These are phyloP conservation scores for Trichoderma gracile DNA, from an alignment of 2,329 filamentous ascomycete genomes.

Conservation along the genomic window DNA sequence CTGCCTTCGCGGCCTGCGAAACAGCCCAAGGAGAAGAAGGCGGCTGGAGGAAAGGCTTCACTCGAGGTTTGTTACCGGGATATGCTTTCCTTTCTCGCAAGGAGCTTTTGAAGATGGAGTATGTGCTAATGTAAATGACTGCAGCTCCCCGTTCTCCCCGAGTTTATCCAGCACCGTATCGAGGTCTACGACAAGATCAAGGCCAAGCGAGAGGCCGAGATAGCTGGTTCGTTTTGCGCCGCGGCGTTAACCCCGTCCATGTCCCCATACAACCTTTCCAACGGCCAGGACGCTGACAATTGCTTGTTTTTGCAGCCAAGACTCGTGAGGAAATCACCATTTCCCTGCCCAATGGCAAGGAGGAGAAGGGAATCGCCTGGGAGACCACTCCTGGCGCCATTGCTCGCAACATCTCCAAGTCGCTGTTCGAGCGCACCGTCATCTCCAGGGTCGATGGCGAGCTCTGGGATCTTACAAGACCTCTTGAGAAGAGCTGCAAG, in stretches of 20 bases:
- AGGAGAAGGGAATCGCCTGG: slow-evolving; percentile 77
- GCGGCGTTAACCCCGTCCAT: not conserved
- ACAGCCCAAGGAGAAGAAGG: slow-evolving; percentile 48
- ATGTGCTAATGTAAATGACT: not conserved
- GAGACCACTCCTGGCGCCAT: slow-evolving; percentile 85
- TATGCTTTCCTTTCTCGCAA: not conserved
- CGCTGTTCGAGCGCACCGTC: slow-evolving; percentile 79
- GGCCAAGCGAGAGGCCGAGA: slow-evolving; percentile 76
- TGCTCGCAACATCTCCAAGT: slow-evolving; percentile 79
- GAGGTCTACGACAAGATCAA: slow-evolving; percentile 87
- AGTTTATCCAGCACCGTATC: slow-evolving; percentile 81
- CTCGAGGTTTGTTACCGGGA: slow-evolving; percentile 46
- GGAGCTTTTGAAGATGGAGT: not conserved
- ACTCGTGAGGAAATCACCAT: slow-evolving; percentile 73
- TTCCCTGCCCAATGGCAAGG: slow-evolving; percentile 70
- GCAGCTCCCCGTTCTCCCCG: slow-evolving; percentile 56
- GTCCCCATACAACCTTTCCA: not conserved
- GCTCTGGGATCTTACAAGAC: slow-evolving; percentile 90
- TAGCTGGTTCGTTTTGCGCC: slow-evolving; percentile 45
- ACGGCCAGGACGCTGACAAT: not conserved
- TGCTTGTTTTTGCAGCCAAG: slow-evolving; percentile 46
- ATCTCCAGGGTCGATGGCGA: slow-evolving; percentile 81
- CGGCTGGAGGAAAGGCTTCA: slow-evolving; percentile 55
- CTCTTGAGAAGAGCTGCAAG: slow-evolving; percentile 82
- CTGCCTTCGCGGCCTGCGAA: slow-evolving; percentile 42